Evolutionary conservation across 2,329 filamentous ascomycete species (phyloP).

Genomic region (Microdochium bolleyi): DNA sequence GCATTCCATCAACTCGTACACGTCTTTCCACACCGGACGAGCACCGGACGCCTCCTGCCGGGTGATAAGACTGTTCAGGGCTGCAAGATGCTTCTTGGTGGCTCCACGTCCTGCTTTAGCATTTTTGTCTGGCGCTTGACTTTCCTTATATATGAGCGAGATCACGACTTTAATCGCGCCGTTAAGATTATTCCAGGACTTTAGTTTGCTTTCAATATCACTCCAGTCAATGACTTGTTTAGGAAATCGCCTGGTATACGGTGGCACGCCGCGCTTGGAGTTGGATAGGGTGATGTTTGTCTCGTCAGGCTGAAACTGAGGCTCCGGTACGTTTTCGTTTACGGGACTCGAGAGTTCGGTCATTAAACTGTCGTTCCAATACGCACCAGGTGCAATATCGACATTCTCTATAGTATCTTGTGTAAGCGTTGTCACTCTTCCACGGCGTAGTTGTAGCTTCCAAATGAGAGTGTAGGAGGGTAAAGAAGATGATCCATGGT

Average conservation of each 20-base stretch:
- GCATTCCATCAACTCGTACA: slow-evolving; percentile 3
- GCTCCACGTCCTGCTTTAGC: slow-evolving; percentile 3
- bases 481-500: background rate
- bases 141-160: slow-evolving; percentile 1
- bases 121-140: background rate
- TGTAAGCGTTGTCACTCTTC: too few relatives aligned
- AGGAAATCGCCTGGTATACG: background rate
- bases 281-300: background rate
- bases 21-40: slow-evolving; percentile 1
- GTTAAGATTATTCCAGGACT: background rate
- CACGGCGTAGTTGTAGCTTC: too few relatives aligned
- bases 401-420: too few relatives aligned
- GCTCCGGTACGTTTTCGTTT: background rate
- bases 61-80: slow-evolving; percentile 1
- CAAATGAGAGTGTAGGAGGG: background rate
- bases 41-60: slow-evolving; percentile 1
- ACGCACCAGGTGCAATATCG: too few relatives aligned
- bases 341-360: background rate
- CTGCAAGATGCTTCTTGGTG: slow-evolving; percentile 2
- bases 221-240: background rate
- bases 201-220: background rate
- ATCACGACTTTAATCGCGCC: background rate
- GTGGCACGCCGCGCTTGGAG: background rate
- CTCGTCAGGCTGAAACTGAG: too few relatives aligned
- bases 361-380: background rate